phyloP scores from a whole-genome alignment of 108 stramenopile species.

The Mediolabrus comicus region DNA sequence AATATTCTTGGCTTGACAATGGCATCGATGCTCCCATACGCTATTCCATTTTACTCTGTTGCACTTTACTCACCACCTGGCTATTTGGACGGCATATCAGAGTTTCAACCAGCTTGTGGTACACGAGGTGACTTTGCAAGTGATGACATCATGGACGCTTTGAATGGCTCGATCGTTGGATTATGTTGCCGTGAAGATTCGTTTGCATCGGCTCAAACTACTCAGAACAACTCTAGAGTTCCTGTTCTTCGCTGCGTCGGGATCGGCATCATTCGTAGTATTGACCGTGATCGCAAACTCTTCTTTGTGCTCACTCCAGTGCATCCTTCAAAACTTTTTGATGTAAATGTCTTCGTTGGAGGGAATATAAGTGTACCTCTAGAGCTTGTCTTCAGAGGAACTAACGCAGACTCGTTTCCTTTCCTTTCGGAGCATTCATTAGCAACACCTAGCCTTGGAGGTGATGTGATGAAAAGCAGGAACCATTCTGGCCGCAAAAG shows the following conservation, averaged over 20 bases:
- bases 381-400: slow-evolving; percentile 64
- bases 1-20: slow-evolving; percentile 58
- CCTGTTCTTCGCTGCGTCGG: slow-evolving; percentile 58
- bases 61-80: slow-evolving; percentile 22
- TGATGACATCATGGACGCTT: slow-evolving; percentile 45
- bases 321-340: slow-evolving; percentile 26
- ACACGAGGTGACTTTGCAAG: slow-evolving; percentile 28
- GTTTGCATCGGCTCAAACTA: not conserved
- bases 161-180: slow-evolving; percentile 76
- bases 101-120: slow-evolving; percentile 14
- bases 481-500: slow-evolving; percentile 57
- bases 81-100: slow-evolving; percentile 19
- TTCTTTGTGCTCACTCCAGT: slow-evolving; percentile 78
- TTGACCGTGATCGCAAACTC: slow-evolving; percentile 55
- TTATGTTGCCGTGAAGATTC: slow-evolving; percentile 47
- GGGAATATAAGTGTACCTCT: slow-evolving; percentile 64
- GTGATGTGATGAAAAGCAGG: slow-evolving; percentile 75
- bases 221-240: not conserved
- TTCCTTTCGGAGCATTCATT: slow-evolving; percentile 36
- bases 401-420: slow-evolving; percentile 73
- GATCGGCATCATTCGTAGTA: slow-evolving; percentile 76
- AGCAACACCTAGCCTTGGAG: slow-evolving; percentile 39
- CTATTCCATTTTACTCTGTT: slow-evolving; percentile 45
- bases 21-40: slow-evolving; percentile 49
- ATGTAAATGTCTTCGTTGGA: slow-evolving; percentile 48